Evolutionary conservation across 1,284 basidiomycete species (phyloP).

Genomic region (Ceratobasidium sp.): DNA sequence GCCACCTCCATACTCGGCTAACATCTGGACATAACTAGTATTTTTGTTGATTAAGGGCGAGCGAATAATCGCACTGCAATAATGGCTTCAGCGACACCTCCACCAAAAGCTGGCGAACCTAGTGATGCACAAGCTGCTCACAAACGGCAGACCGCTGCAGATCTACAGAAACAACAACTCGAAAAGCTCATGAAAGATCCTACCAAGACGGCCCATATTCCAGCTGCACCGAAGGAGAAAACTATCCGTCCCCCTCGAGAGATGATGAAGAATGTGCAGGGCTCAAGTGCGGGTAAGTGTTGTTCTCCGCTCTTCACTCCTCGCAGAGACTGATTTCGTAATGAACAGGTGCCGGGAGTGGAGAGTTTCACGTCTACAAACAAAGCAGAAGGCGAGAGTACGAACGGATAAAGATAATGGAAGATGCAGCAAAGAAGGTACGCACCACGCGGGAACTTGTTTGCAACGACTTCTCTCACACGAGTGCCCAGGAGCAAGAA

Average conservation of each 20-base stretch:
- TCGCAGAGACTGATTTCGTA: not conserved
- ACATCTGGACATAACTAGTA: not conserved
- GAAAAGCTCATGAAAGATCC: constrained; percentile 90
- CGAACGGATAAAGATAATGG: constrained; percentile 91
- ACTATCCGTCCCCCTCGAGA: constrained; percentile 81
- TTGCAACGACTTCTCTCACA: not conserved
- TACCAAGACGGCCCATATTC: constrained; percentile 78
- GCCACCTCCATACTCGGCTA: not conserved
- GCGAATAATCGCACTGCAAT: not conserved
- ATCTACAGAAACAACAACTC: constrained; percentile 79
- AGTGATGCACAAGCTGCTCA: constrained; percentile 55
- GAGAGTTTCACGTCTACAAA: constrained; percentile 99
- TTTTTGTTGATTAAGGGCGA: not conserved
- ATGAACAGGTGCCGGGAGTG: constrained; percentile 76
- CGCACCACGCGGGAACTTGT: constrained; percentile 47
- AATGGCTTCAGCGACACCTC: constrained; percentile 23
- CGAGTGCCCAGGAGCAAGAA: constrained; percentile 66
- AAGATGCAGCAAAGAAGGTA: constrained; percentile 83
- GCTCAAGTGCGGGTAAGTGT: constrained; percentile 77
- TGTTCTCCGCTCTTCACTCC: not conserved
- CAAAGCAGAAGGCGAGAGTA: constrained; percentile 93
- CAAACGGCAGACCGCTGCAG: constrained; percentile 63
- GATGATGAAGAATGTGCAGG: constrained; percentile 98
- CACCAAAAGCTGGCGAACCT: not conserved
- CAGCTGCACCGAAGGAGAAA: constrained; percentile 79